Evolutionary conservation across 2,329 filamentous ascomycete species (phyloP), one percentile per base, ranked within the genome.

Genomic region (Fusarium lyarnte): DNA sequence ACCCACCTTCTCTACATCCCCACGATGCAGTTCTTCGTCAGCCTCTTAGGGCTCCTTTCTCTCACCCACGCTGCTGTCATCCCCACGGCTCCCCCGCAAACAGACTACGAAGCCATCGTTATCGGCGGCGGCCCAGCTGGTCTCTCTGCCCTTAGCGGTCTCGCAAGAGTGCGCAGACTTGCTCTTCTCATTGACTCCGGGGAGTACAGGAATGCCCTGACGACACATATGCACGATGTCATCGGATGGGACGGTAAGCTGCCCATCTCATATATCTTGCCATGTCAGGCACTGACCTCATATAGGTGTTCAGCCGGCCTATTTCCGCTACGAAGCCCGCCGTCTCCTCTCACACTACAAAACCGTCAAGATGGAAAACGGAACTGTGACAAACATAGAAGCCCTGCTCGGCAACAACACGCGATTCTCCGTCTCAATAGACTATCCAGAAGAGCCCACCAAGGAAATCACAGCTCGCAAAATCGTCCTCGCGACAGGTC

Each of bases 171-270:
- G 19, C 84, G 85, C 17, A 83, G 88, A 19, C 86, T 84, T 10
- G 85, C 86, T 2, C 79, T 90, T 12, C 77, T 91, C 45, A 86
- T 91, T 58, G 89, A 91, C 76, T 89, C 87, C 25, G 86, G 85
- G 17, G 81, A 84, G 35, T 91, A 91, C 72, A 86, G 89, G 57
- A 91, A 91, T 74, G 83, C 58, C 3, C 80, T 84, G 0, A 90
- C 89, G 0, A 80, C 88, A 19, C 85, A 89, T 70, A 87, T 90
- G 84, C 89, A 91, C 78, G 89, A 91, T 76, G 86, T 91, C 1
- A 81, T 90, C 31, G 88, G 88, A 6, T 87, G 85, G 63, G 89
- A 91, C 57, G 89, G 89, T 89, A 75, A 69, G 76, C n/a, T 11
- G 14, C 8, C 1, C 13, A 5, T 4, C 23, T 13, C 23, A 21